Evolutionary conservation across 768 basidiomycete species (phyloP).

Genomic region (Mycena albidolilacea): DNA sequence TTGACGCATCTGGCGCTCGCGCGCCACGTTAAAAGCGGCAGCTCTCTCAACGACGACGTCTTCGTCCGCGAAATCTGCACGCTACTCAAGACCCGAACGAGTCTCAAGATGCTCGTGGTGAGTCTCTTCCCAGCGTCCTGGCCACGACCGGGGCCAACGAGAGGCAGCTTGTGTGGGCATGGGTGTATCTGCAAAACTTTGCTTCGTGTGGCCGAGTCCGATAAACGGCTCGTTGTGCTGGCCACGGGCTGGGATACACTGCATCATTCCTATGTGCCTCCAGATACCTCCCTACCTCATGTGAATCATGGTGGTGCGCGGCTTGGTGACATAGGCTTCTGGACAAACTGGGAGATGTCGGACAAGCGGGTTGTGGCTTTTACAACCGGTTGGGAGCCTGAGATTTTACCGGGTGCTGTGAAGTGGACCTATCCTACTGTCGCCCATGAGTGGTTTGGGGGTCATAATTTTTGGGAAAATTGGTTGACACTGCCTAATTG

Average conservation of each 20-base stretch:
- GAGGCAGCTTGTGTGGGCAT: conserved; percentile 18
- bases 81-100: conserved; percentile 46
- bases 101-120: conserved; percentile 54
- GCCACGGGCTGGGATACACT: conserved; percentile 25
- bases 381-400: conserved; percentile 28
- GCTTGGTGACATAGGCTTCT: conserved; percentile 10
- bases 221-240: conserved; percentile 24
- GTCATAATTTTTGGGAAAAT: conserved; percentile 21
- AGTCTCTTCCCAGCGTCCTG: conserved; percentile 48
- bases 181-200: conserved; percentile 22
- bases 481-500: conserved; percentile 18
- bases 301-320: conserved; percentile 20
- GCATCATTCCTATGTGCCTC: not conserved
- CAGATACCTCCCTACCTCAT: not conserved
- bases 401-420: conserved; percentile 9
- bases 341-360: conserved; percentile 31
- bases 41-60: conserved; percentile 47
- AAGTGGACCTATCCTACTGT: conserved; percentile 13
- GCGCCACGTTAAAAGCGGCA: conserved; percentile 35
- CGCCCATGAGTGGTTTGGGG: not conserved
- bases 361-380: conserved; percentile 29
- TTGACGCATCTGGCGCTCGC: conserved; percentile 44
- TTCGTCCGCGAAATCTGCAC: conserved; percentile 51
- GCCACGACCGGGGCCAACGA: conserved; percentile 5
- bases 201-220: conserved; percentile 3